phyloP scores from a whole-genome alignment of 176 grass and related monocot species.

The Rhipidocladum racemiflorum region DNA sequence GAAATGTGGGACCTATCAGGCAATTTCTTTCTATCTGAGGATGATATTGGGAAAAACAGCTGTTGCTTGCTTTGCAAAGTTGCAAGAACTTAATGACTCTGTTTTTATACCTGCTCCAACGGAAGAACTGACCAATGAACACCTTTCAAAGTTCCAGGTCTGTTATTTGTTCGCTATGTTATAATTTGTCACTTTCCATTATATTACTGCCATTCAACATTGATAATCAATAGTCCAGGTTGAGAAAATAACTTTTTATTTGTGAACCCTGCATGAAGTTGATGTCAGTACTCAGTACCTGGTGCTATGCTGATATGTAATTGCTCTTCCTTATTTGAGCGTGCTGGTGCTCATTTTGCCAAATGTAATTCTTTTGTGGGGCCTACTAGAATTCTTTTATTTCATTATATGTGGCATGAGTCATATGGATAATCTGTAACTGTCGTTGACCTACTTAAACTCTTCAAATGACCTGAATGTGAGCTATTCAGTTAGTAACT shows the following conservation, averaged over 20 bases:
- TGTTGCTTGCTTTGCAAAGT: conserved; percentile 60
- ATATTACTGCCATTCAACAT: conserved; percentile 21
- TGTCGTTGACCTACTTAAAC: too few relatives aligned
- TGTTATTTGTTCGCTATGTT: conserved; percentile 8
- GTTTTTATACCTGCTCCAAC: conserved; percentile 55
- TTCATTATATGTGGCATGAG: too few relatives aligned
- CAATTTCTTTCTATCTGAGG: conserved; percentile 71
- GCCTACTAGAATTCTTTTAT: too few relatives aligned
- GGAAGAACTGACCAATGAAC: conserved; percentile 46
- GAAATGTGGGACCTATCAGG: conserved; percentile 72
- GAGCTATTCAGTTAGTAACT: too few relatives aligned
- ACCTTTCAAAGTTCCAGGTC: conserved; percentile 77
- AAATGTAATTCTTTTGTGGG: too few relatives aligned
- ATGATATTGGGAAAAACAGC: conserved; percentile 77
- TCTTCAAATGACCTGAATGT: too few relatives aligned
- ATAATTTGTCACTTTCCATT: conserved; percentile 18
- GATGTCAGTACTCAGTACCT: too few relatives aligned
- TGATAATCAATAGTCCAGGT: not conserved
- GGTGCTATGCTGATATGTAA: too few relatives aligned
- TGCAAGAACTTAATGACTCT: conserved; percentile 69
- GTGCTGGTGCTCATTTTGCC: too few relatives aligned
- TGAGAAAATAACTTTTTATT: conserved; percentile 1
- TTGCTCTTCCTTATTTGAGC: too few relatives aligned
- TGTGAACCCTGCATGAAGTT: not conserved
- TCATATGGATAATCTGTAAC: too few relatives aligned